These are phyloP conservation scores for Ambrosia hybrid DNA, from an alignment of 140 eudicot species.

Conservation along the genomic window DNA sequence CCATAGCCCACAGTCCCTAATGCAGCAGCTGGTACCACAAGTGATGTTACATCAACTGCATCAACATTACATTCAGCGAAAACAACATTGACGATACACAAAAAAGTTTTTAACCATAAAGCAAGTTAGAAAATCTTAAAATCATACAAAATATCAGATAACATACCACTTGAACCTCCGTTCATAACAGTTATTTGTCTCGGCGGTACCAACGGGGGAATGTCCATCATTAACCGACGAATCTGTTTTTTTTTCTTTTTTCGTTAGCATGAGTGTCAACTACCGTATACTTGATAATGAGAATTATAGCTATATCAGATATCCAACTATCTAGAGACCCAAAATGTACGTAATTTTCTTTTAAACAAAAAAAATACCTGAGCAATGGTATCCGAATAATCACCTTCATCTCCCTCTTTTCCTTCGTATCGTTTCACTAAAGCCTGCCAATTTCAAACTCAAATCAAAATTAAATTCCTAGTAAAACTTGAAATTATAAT, in stretches of 20 bases:
- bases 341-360: not conserved
- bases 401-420: conserved; percentile 30
- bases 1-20: conserved; percentile 86
- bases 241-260: conserved; percentile 37
- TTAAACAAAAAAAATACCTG: conserved; percentile 43
- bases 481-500: not conserved
- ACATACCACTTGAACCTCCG: conserved; percentile 52
- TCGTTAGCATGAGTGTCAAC: not conserved
- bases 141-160: not conserved
- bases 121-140: not conserved
- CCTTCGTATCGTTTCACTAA: conserved; percentile 46
- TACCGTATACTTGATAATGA: not conserved
- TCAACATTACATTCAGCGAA: not conserved
- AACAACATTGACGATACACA: not conserved
- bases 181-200: conserved; percentile 67
- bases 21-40: conserved; percentile 69
- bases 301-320: not conserved
- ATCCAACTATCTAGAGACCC: not conserved
- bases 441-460: conserved; percentile 26
- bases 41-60: conserved; percentile 49
- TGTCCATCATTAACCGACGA: conserved; percentile 72
- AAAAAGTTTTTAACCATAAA: not conserved
- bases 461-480: conserved; percentile 8
- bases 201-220: conserved; percentile 56
- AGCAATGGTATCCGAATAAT: conserved; percentile 57